Evolutionary conservation across 345 rosid genomes (phyloP), one percentile per base, ranked within the genome.

Genomic region (Gossypium anomalum): DNA sequence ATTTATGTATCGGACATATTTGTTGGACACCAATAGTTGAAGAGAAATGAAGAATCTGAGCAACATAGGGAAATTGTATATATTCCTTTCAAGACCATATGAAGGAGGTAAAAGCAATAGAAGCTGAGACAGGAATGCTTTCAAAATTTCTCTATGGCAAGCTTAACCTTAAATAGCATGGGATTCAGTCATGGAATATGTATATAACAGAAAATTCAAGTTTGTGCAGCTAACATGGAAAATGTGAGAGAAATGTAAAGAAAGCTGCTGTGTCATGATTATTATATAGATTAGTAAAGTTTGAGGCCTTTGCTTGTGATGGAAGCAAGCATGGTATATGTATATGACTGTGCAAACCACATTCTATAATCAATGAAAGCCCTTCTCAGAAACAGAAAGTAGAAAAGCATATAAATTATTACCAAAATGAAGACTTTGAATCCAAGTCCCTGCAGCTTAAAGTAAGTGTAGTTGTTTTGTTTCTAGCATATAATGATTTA

Each of bases 261-360:
- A 29, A 61, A 34, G 41, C 7, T 34, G 44, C 20, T 61, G 66
- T 27, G 38, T 34, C 2, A 15, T 25, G 7, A 4, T 38, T 15
- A 2, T 9, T 15, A 14, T 61, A 29, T 3, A 8, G 17, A 15
- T 29, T 23, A 44, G 27, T 22, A 22, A 48, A 67, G 71, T 41
- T 67, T 0, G 16, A 22, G 71, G 34, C 23, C 23, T 41, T 71
- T 71, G 64, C 16, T 71, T 55, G 49, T 71, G 74, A 57, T 38
- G 19, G 48, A 71, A 71, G 74, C 38, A 71, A 71, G 52, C 74
- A 53, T 55, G 74, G 12, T 15, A 11, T n/a, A 17, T 53, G 15
- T 53, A 23, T 43, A 19, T 22, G 5, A 20, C 4, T 13, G 5
- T 34, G 41, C 0, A 34, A 34, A 29, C 47, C 10, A 11, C 61